phyloP scores from a whole-genome alignment of 108 stramenopile genomes.

The Cafeteria roenbergensis region DNA sequence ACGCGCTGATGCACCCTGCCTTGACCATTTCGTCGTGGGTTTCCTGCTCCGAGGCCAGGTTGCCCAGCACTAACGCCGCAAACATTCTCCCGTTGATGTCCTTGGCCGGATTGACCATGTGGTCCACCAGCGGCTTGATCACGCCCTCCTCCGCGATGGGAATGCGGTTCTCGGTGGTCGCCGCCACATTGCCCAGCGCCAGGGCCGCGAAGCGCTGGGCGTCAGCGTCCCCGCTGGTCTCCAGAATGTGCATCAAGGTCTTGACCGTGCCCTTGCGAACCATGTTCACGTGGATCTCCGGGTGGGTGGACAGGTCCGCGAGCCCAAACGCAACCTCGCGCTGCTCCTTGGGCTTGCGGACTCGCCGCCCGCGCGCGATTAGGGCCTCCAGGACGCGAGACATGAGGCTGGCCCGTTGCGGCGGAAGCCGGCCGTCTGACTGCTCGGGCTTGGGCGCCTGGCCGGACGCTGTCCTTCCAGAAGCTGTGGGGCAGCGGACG shows the following conservation, averaged over 20 bases:
- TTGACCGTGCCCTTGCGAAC: slow-evolving; percentile 61
- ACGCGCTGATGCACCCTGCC: slow-evolving; percentile 39
- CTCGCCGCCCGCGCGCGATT: slow-evolving; percentile 65
- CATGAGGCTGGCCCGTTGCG: slow-evolving; percentile 24
- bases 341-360: slow-evolving; percentile 51
- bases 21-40: slow-evolving; percentile 58
- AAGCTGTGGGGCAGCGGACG: too few species aligned
- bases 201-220: slow-evolving; percentile 66
- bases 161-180: slow-evolving; percentile 48
- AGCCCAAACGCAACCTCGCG: slow-evolving; percentile 68
- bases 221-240: slow-evolving; percentile 49
- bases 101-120: slow-evolving; percentile 31
- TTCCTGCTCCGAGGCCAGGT: slow-evolving; percentile 58
- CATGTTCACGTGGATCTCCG: slow-evolving; percentile 47
- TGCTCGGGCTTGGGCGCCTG: neutral
- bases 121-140: slow-evolving; percentile 28
- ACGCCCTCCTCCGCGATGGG: slow-evolving; percentile 47
- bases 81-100: slow-evolving; percentile 57
- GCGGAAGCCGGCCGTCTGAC: neutral
- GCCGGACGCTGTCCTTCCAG: neutral
- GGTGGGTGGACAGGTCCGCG: slow-evolving; percentile 60
- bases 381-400: slow-evolving; percentile 61
- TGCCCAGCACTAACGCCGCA: slow-evolving; percentile 64
- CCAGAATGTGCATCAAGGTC: slow-evolving; percentile 50
- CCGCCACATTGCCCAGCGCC: slow-evolving; percentile 60